phyloP scores from a whole-genome alignment of 495 filamentous ascomycete species.

The Aspergillus sclerotioniger region DNA sequence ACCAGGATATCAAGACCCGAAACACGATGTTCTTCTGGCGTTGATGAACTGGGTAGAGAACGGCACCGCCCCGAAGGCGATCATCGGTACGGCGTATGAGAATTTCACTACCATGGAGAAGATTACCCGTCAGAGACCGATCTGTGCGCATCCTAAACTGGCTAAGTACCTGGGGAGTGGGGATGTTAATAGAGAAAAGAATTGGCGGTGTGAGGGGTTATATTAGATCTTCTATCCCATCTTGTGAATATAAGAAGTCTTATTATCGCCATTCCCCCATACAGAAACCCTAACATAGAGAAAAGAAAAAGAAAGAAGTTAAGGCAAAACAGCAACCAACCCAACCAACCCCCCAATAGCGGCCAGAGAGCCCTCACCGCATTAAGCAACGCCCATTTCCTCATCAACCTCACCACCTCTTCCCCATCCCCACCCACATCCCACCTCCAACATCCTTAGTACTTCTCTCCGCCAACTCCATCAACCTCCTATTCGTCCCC shows the following conservation, averaged over 20 bases:
- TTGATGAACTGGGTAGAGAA: conserved; percentile 55
- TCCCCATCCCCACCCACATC: conserved; percentile 20
- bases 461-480: conserved; percentile 14
- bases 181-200: neutral
- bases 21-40: conserved; percentile 48
- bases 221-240: no score
- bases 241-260: no score
- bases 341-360: conserved; percentile 32
- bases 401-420: conserved; percentile 26
- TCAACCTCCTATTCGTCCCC: conserved; percentile 26
- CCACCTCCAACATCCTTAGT: neutral
- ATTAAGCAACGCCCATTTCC: conserved; percentile 38
- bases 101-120: conserved; percentile 4
- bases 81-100: conserved; percentile 45
- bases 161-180: neutral
- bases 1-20: conserved; percentile 40
- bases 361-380: conserved; percentile 35
- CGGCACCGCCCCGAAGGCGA: conserved; percentile 30
- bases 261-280: no score
- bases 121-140: neutral
- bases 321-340: conserved; percentile 24
- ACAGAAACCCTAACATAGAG: no score
- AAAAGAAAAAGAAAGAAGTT: conserved; percentile 19
- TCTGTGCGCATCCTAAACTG: neutral
- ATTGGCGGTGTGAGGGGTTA: neutral